Percentiles rank a stretch among this genome's conserved stretches.
Conservation (phyloP, 1,284 basidiomycete genomes). For the Coniophora puteana region DNA sequence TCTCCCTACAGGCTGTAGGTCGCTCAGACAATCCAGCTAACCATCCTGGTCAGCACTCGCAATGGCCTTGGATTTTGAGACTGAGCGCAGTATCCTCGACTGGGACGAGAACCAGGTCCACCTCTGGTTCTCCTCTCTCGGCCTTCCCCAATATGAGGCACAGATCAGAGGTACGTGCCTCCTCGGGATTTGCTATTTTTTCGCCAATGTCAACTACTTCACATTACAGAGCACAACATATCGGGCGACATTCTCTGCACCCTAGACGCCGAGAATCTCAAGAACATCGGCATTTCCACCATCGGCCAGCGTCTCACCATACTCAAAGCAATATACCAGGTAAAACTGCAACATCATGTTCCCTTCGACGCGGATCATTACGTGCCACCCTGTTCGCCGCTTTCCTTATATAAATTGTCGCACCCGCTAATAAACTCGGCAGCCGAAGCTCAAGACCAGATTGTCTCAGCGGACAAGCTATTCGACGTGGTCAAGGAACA, state of each 20-base stretch:
- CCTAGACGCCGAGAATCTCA: constrained; percentile 78
- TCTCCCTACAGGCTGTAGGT: too few species aligned
- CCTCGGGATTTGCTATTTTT: constrained; percentile 14
- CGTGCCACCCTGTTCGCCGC: constrained; percentile 80
- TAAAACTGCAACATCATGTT: constrained; percentile 81
- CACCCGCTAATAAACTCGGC: constrained; percentile 7
- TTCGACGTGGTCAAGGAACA: constrained; percentile 73
- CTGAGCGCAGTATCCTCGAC: constrained; percentile 55
- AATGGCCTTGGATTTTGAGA: constrained; percentile 32
- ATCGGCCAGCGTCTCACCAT: constrained; percentile 88
- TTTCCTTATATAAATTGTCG: background rate
- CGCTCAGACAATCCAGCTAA: too few species aligned
- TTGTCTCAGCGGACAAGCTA: constrained; percentile 62
- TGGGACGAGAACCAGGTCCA: constrained; percentile 87
- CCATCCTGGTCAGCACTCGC: too few species aligned
- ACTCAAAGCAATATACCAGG: constrained; percentile 84
- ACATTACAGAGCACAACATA: constrained; percentile 76
- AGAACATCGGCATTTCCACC: constrained; percentile 79
- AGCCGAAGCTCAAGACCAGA: constrained; percentile 69
- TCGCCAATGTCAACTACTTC: constrained; percentile 1
- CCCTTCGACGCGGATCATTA: constrained; percentile 86
- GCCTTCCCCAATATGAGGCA: constrained; percentile 78
- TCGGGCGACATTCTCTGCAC: constrained; percentile 84
- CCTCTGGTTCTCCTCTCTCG: constrained; percentile 68
- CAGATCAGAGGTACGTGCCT: constrained; percentile 57